A percentile compares a stretch with the other conserved stretches of the same genome.
These are phyloP conservation scores for Neofusicoccum sp. DNA, from an alignment of 2,329 filamentous ascomycete species.

Conservation along the genomic window DNA sequence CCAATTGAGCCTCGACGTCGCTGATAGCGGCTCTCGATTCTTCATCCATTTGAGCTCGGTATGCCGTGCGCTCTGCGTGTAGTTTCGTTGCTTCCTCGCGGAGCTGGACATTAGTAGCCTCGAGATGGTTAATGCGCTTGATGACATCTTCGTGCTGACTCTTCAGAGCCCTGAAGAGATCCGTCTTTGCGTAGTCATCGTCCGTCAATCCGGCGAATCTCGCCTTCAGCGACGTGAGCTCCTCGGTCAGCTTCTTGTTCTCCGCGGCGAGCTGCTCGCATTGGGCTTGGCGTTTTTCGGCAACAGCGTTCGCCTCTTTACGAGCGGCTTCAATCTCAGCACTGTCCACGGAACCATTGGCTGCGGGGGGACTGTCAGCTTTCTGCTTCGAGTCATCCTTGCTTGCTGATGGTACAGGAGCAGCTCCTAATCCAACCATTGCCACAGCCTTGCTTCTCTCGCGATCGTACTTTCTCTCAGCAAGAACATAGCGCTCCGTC, in stretches of 20 bases:
- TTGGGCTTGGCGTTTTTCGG: conserved; percentile 84
- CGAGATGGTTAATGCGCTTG: conserved; percentile 85
- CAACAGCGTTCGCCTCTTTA: conserved; percentile 72
- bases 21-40: conserved; percentile 71
- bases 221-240: conserved; percentile 71
- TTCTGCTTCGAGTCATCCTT: conserved; percentile 38
- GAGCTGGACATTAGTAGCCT: conserved; percentile 81
- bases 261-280: conserved; percentile 75
- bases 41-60: conserved; percentile 75
- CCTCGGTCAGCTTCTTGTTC: conserved; percentile 71
- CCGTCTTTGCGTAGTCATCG: conserved; percentile 89
- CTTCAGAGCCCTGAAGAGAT: conserved; percentile 90
- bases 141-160: conserved; percentile 89
- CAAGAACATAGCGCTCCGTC: conserved; percentile 87
- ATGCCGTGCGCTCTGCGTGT: conserved; percentile 79
- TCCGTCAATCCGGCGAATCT: conserved; percentile 74
- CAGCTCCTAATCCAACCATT: conserved; percentile 86
- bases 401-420: conserved; percentile 46
- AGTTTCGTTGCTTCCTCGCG: conserved; percentile 82
- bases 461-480: conserved; percentile 90
- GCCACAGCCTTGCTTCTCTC: conserved; percentile 85
- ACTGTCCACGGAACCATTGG: conserved; percentile 35
- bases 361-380: conserved; percentile 32
- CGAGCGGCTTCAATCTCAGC: conserved; percentile 73
- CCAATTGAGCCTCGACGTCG: conserved; percentile 79